These are phyloP conservation scores for Coprinellus aureogranulatus DNA, from an alignment of 768 basidiomycete genomes.

Conservation along the genomic window DNA sequence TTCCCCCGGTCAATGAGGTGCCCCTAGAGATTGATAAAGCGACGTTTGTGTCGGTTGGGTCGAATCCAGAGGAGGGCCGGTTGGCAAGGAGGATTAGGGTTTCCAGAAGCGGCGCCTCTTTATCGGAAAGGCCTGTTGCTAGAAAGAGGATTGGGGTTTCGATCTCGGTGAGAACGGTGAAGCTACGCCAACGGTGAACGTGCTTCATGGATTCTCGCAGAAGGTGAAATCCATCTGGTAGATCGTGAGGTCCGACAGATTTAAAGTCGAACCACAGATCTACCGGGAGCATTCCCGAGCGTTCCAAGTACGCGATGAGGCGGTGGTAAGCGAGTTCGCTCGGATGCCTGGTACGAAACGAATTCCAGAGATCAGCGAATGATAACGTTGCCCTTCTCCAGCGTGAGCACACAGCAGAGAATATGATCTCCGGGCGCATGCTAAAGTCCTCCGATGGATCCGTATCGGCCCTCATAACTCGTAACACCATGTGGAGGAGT, in stretches of 20 bases:
- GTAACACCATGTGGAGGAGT: constrained; percentile 2
- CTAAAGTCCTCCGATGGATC: neutral
- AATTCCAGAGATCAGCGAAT: constrained; percentile 5
- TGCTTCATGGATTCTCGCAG: neutral
- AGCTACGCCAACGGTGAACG: neutral
- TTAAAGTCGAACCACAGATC: constrained; percentile 5
- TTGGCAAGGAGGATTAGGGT: neutral
- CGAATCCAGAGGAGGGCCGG: neutral
- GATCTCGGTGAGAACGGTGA: neutral
- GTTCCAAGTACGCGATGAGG: neutral
- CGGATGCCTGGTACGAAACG: neutral
- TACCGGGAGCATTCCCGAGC: neutral
- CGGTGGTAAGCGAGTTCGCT: neutral
- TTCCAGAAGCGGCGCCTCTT: neutral
- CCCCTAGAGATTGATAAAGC: neutral
- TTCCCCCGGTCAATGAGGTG: neutral
- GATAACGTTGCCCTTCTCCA: constrained; percentile 1
- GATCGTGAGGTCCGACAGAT: neutral
- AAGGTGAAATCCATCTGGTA: neutral
- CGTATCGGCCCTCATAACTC: neutral
- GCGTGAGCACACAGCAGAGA: constrained; percentile 1
- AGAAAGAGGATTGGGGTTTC: neutral
- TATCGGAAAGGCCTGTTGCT: neutral
- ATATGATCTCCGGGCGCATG: neutral
- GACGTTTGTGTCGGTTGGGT: neutral